Evolutionary conservation across 768 basidiomycete species (phyloP).

Genomic region (Boletus reticuloceps): DNA sequence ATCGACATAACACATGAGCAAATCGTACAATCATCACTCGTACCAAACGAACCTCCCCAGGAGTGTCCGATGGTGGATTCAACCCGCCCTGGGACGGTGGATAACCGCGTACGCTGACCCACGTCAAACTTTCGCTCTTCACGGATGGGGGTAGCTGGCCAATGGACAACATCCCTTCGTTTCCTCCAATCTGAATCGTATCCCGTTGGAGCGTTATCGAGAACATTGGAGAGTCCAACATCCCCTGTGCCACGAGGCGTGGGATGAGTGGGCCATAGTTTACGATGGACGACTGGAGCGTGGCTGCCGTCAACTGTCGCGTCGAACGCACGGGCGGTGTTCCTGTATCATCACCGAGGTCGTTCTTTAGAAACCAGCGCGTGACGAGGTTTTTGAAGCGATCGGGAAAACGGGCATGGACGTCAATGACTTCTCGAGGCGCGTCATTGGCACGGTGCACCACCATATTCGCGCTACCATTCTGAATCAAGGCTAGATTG

Average conservation of each 20-base stretch:
- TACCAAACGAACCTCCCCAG: slow-evolving; percentile 50
- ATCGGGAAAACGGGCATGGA: background rate
- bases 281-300: slow-evolving; percentile 41
- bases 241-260: slow-evolving; percentile 40
- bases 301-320: slow-evolving; percentile 15
- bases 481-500: slow-evolving; percentile 31
- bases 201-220: slow-evolving; percentile 67
- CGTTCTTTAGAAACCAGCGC: slow-evolving; percentile 20
- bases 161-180: slow-evolving; percentile 61
- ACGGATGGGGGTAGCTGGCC: slow-evolving; percentile 61
- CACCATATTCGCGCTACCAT: background rate
- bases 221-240: slow-evolving; percentile 46
- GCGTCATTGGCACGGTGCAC: background rate
- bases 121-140: slow-evolving; percentile 50
- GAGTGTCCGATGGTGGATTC: slow-evolving; percentile 51
- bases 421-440: background rate
- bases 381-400: slow-evolving; percentile 11
- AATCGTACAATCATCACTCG: background rate
- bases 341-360: background rate
- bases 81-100: slow-evolving; percentile 50
- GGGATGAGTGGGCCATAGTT: slow-evolving; percentile 45
- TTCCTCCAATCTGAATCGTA: slow-evolving; percentile 64
- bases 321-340: slow-evolving; percentile 2
- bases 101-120: slow-evolving; percentile 64
- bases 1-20: background rate